Evolutionary conservation across 768 basidiomycete genomes (phyloP).

Genomic region (Tricholoma saponaceum): DNA sequence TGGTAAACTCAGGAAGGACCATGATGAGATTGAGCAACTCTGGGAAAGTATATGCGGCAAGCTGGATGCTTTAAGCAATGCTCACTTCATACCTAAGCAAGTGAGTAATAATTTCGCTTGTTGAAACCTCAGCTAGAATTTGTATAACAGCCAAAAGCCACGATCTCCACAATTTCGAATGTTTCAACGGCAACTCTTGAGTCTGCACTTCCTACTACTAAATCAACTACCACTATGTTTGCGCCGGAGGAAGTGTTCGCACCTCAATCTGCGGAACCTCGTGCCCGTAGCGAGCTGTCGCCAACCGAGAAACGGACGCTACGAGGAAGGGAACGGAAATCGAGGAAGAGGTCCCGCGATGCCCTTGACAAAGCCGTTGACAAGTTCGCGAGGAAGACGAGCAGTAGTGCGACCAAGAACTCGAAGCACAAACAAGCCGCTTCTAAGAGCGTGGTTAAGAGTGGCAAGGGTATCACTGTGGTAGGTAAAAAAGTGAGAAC

Average conservation of each 20-base stretch:
- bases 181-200: slow-evolving; percentile 79
- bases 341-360: slow-evolving; percentile 64
- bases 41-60: slow-evolving; percentile 89
- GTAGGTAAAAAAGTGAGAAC: slow-evolving; percentile 59
- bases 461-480: slow-evolving; percentile 82
- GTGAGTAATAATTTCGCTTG: slow-evolving; percentile 39
- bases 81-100: slow-evolving; percentile 92
- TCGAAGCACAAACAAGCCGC: slow-evolving; percentile 78
- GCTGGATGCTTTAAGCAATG: slow-evolving; percentile 90
- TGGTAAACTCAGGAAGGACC: slow-evolving; percentile 83
- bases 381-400: slow-evolving; percentile 54
- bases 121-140: not conserved
- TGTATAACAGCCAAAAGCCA: slow-evolving; percentile 71
- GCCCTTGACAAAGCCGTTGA: slow-evolving; percentile 60
- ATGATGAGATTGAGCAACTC: slow-evolving; percentile 74
- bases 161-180: slow-evolving; percentile 81
- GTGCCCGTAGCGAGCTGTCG: slow-evolving; percentile 76
- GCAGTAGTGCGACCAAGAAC: slow-evolving; percentile 49
- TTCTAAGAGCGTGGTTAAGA: slow-evolving; percentile 77
- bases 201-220: slow-evolving; percentile 83
- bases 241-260: slow-evolving; percentile 92
- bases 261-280: slow-evolving; percentile 49
- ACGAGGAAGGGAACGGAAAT: slow-evolving; percentile 66
- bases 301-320: slow-evolving; percentile 76
- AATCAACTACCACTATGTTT: slow-evolving; percentile 72